Conservation (phyloP, 495 filamentous ascomycete genomes). For the Xylaria grammica region DNA sequence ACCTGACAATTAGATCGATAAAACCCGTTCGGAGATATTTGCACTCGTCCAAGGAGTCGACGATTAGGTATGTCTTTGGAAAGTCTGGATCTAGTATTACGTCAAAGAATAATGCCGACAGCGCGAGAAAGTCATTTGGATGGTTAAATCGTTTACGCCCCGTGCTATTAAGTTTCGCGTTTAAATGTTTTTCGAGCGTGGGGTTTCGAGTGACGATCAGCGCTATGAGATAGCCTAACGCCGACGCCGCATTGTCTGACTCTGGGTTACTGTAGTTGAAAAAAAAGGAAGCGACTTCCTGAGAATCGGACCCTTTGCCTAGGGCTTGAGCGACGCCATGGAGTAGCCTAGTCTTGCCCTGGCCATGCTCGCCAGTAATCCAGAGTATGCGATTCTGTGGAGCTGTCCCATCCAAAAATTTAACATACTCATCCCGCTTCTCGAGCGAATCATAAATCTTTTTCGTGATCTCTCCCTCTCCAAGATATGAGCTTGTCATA, state of each 20-base stretch:
- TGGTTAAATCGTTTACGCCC: neutral
- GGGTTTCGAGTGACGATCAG: neutral
- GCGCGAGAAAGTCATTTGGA: neutral
- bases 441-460: no score
- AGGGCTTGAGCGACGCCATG: neutral
- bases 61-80: neutral
- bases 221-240: neutral
- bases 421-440: no score
- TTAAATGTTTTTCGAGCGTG: neutral
- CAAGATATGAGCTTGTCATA: no score
- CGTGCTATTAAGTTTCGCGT: neutral
- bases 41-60: conserved; percentile 1
- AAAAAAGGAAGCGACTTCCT: neutral
- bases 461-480: no score
- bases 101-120: neutral
- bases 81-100: neutral
- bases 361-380: neutral
- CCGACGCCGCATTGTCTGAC: neutral
- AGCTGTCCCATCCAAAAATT: no score
- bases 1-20: neutral
- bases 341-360: neutral
- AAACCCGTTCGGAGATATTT: neutral
- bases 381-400: neutral
- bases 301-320: neutral
- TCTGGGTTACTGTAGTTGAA: neutral